Percentiles rank a stretch among this genome's conserved stretches.
Evolutionary conservation across 176 grass and related monocot genomes (phyloP).

Genomic region (Phoenix roebelenii): DNA sequence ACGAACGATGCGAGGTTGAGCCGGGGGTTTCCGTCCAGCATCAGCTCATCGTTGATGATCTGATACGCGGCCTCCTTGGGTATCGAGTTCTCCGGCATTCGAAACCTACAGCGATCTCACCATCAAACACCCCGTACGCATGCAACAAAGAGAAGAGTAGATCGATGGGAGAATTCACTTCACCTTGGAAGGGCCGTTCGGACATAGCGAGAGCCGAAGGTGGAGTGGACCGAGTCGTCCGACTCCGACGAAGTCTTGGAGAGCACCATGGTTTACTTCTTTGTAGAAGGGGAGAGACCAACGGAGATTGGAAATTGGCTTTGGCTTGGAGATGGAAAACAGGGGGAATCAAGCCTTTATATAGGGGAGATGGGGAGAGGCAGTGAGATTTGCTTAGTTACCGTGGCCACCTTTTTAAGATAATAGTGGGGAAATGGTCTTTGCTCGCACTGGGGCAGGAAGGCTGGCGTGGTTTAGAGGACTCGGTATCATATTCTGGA

Average conservation of each 20-base stretch:
- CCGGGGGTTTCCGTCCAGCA: slow-evolving; percentile 97
- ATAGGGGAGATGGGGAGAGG: too few relatives aligned
- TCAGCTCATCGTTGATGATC: slow-evolving; percentile 99
- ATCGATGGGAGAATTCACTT: neutral
- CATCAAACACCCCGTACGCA: too few relatives aligned
- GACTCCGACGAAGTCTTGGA: slow-evolving; percentile 51
- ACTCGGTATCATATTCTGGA: too few relatives aligned
- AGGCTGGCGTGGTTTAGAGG: too few relatives aligned
- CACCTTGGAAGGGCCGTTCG: slow-evolving; percentile 70
- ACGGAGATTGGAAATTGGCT: neutral
- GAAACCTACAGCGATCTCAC: slow-evolving; percentile 30
- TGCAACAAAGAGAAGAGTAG: neutral
- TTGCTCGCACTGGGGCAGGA: too few relatives aligned
- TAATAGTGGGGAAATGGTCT: too few relatives aligned
- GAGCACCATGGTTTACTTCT: slow-evolving; percentile 33
- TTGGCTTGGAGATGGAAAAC: too few relatives aligned
- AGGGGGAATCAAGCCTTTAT: too few relatives aligned
- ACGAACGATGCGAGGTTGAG: slow-evolving; percentile 94
- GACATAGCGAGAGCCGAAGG: slow-evolving; percentile 93
- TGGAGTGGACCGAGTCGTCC: slow-evolving; percentile 82
- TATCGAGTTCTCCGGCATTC: slow-evolving; percentile 86
- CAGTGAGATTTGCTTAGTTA: too few relatives aligned
- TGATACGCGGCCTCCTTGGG: slow-evolving; percentile 98
- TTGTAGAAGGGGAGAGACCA: neutral
- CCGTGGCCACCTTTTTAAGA: too few relatives aligned